These are phyloP conservation scores for Murraya paniculata DNA, from an alignment of 345 rosid species.

Conservation along the genomic window DNA sequence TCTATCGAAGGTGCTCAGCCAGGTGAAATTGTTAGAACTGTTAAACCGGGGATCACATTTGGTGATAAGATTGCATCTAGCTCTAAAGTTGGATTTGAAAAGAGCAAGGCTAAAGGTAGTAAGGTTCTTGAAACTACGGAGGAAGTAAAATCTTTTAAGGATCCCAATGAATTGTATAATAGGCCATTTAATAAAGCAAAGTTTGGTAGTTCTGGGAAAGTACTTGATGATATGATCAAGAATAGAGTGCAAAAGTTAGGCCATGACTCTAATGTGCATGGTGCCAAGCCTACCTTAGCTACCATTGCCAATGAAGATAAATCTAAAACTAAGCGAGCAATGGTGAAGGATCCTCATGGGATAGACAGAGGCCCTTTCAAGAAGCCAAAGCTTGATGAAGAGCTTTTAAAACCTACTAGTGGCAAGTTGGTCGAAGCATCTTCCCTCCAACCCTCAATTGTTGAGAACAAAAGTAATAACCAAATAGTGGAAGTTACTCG, in stretches of 20 bases:
- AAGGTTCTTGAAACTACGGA: constrained; percentile 27
- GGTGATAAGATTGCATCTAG: constrained; percentile 10
- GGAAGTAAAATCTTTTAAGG: constrained; percentile 27
- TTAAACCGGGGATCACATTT: not conserved
- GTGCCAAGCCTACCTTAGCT: constrained; percentile 14
- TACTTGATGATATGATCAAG: constrained; percentile 26
- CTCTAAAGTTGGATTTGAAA: constrained; percentile 19
- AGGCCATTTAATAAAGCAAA: constrained; percentile 56
- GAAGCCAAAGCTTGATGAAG: constrained; percentile 36
- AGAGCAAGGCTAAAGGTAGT: constrained; percentile 21
- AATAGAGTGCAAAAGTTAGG: constrained; percentile 23
- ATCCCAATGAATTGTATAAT: constrained; percentile 26
- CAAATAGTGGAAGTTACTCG: constrained; percentile 40
- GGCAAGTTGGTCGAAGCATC: constrained; percentile 31
- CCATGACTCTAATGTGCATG: constrained; percentile 18
- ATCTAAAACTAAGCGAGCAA: constrained; percentile 15
- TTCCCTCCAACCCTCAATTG: constrained; percentile 14
- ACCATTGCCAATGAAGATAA: constrained; percentile 15
- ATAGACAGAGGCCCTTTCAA: constrained; percentile 25
- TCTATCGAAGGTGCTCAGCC: not conserved
- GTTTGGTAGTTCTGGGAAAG: constrained; percentile 33
- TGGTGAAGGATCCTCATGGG: constrained; percentile 19
- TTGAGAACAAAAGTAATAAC: constrained; percentile 22
- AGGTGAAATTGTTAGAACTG: constrained; percentile 2
- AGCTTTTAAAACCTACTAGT: constrained; percentile 22